Percentiles rank a stretch among this genome's conserved stretches.
Conservation (phyloP, 1,139 yeast species). For the Wickerhamomyces sp. region DNA sequence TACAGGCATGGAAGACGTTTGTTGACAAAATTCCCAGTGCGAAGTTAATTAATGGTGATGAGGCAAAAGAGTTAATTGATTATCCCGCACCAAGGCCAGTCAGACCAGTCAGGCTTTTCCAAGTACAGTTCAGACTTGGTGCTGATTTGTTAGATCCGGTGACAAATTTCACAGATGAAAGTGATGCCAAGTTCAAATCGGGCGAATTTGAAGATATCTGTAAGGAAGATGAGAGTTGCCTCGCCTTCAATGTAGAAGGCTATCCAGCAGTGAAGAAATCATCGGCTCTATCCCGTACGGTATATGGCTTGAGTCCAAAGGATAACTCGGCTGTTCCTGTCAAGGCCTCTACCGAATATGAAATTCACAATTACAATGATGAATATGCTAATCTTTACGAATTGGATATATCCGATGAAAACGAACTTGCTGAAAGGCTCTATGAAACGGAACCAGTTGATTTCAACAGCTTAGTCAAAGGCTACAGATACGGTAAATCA, state of each 20-base stretch:
- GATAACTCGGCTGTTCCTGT: slow-evolving; percentile 23
- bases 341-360: slow-evolving; percentile 25
- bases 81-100: slow-evolving; percentile 18
- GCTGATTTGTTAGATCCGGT: slow-evolving; percentile 24
- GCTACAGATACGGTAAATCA: slow-evolving; percentile 67
- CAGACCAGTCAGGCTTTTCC: slow-evolving; percentile 32
- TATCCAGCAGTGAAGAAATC: slow-evolving; percentile 59
- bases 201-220: not conserved
- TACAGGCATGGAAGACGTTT: slow-evolving; percentile 12
- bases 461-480: slow-evolving; percentile 34
- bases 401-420: slow-evolving; percentile 20
- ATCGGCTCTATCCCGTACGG: slow-evolving; percentile 31
- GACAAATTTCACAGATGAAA: slow-evolving; percentile 2
- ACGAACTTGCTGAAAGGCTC: slow-evolving; percentile 9
- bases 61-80: slow-evolving; percentile 7
- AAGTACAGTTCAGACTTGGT: slow-evolving; percentile 36
- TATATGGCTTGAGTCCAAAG: slow-evolving; percentile 20
- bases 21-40: slow-evolving; percentile 9
- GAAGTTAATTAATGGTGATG: slow-evolving; percentile 7
- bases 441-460: slow-evolving; percentile 25
- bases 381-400: slow-evolving; percentile 25
- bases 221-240: slow-evolving; percentile 24
- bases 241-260: slow-evolving; percentile 52
- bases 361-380: slow-evolving; percentile 24
- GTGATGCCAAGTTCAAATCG: not conserved